phyloP scores from a whole-genome alignment of 2,329 filamentous ascomycete genomes.

The Keithomyces neogunnii region DNA sequence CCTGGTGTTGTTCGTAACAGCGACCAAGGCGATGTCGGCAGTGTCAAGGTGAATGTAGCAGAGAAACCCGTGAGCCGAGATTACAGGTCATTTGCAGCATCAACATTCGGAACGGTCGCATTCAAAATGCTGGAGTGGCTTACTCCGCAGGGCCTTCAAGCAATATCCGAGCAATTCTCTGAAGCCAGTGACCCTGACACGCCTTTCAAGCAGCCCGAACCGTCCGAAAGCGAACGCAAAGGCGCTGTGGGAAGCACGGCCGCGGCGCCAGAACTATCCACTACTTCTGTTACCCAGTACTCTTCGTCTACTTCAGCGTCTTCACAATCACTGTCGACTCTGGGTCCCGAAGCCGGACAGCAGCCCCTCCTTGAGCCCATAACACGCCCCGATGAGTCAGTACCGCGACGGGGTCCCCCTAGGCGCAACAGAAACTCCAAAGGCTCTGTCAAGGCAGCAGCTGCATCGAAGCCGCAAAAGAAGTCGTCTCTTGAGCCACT shows the following conservation, averaged over 20 bases:
- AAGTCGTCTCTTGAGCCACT: conserved; percentile 23
- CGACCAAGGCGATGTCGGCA: not conserved
- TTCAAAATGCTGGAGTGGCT: conserved; percentile 66
- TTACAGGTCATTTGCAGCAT: conserved; percentile 52
- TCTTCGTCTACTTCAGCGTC: conserved; percentile 2
- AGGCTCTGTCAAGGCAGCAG: conserved; percentile 11
- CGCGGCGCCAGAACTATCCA: not conserved
- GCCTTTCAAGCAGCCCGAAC: conserved; percentile 3
- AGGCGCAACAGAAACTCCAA: conserved; percentile 12
- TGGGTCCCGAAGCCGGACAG: not conserved
- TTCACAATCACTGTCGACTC: not conserved
- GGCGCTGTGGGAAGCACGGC: not conserved
- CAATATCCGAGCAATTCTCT: conserved; percentile 32
- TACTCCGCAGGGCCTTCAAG: conserved; percentile 47
- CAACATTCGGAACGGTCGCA: conserved; percentile 55
- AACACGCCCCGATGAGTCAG: conserved; percentile 5
- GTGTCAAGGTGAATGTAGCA: conserved; percentile 27
- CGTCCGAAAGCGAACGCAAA: not conserved
- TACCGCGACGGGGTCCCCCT: conserved; percentile 4
- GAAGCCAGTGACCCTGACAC: conserved; percentile 8
- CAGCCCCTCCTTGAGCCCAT: not conserved
- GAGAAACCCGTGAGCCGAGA: conserved; percentile 44
- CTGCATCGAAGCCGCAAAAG: conserved; percentile 20
- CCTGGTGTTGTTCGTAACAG: not conserved
- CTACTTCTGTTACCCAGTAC: not conserved